Evolutionary conservation across 768 basidiomycete genomes (phyloP), one percentile per base, ranked within the genome.

Genomic region (Rhodotorula toruloides): DNA sequence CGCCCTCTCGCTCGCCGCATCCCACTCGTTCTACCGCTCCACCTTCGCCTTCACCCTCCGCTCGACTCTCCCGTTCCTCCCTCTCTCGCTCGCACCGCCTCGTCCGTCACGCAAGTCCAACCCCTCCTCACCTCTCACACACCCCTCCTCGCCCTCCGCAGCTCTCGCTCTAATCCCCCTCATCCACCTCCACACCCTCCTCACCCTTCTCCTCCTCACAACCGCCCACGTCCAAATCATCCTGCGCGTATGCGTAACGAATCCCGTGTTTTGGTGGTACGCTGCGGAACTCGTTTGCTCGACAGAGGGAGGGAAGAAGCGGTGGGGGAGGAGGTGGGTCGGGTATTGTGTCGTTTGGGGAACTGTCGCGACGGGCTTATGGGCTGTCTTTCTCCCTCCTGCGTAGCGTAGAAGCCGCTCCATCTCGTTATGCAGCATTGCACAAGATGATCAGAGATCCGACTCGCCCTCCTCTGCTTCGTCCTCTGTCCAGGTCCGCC

Each of bases 321-420:
- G 5, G 76, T 97, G 65, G 65, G 65, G 65, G 2, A 2, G 8
- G 48, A 3, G 44, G 13, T 66, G 91, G 89, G 78, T 92, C 5
- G 75, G 77, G 17, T 99, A 92, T 89, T 85, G 84, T 60, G 75
- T 87, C 2, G 67, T 87, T 0, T 98, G 93, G 91, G 86, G 88
- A 7, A 77, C 80, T 3, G 73, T 86, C 25, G 85, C 85, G 17
- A 76, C 86, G 27, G 81, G 90, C 8, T 79, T 94, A 0, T 98
- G 91, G 92, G 83, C 81, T 3, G 83, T 84, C 4, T 93, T 92
- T 75, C 81, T 94, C 37, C 94, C 94, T 0, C 94, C 94, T n/a
- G 94, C 93, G 27, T 55, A 44, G 39, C 31, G 4, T 43, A 43
- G n/a, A n/a, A n/a, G n/a, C n/a, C n/a, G n/a, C n/a, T n/a, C n/a